phyloP scores from a whole-genome alignment of 192 early-diverging fungal genomes.

The Coemansia sp. region DNA sequence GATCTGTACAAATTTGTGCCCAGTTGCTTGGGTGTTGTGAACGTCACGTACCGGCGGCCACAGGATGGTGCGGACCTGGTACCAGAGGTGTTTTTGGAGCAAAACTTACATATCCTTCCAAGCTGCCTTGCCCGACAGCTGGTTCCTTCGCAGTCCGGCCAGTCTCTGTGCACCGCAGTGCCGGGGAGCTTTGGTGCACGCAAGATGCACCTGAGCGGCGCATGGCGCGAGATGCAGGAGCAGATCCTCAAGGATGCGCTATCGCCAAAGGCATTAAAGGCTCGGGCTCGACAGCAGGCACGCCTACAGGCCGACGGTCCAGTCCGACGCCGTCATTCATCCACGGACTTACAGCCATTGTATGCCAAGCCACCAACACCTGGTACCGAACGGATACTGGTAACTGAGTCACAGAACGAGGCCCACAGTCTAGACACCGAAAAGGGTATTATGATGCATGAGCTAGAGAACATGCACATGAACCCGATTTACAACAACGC shows the following conservation, averaged over 20 bases:
- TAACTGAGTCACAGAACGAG: slow-evolving; percentile 27
- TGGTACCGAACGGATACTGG: slow-evolving; percentile 9
- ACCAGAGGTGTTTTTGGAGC: slow-evolving; percentile 77
- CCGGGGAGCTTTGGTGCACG: slow-evolving; percentile 52
- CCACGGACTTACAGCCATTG: slow-evolving; percentile 53
- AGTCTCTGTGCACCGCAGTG: slow-evolving; percentile 41
- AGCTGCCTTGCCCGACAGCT: slow-evolving; percentile 60
- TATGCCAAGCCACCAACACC: slow-evolving; percentile 15
- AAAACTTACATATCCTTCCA: slow-evolving; percentile 86
- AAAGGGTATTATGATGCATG: slow-evolving; percentile 28
- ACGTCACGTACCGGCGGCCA: slow-evolving; percentile 75
- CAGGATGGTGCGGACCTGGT: slow-evolving; percentile 37
- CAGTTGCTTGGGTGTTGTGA: slow-evolving; percentile 89
- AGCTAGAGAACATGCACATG: slow-evolving; percentile 39
- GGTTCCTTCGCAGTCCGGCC: slow-evolving; percentile 19
- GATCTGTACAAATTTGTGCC: slow-evolving; percentile 86
- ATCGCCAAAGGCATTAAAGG: slow-evolving; percentile 77
- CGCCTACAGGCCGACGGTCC: slow-evolving; percentile 37
- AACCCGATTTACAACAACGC: slow-evolving; percentile 36
- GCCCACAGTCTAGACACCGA: slow-evolving; percentile 42
- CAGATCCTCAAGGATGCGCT: slow-evolving; percentile 89
- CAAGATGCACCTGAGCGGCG: slow-evolving; percentile 53
- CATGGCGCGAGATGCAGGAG: slow-evolving; percentile 78
- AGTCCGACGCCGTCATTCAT: slow-evolving; percentile 57
- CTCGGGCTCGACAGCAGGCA: slow-evolving; percentile 67